phyloP scores from a whole-genome alignment of 345 rosid genomes.

The Ricinus communis region DNA sequence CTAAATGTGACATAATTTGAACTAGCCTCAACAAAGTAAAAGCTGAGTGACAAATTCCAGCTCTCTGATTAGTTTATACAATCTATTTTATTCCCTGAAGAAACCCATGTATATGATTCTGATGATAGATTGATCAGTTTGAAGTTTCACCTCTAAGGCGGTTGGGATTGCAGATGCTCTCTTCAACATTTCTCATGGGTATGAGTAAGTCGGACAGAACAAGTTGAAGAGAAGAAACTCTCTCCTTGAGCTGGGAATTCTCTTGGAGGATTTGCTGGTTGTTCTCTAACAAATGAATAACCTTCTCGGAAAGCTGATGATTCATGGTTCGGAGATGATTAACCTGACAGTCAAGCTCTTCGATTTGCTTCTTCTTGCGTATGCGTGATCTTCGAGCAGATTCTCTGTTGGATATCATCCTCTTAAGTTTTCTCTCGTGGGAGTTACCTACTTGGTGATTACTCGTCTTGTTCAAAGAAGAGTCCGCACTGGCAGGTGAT shows the following conservation, averaged over 20 bases:
- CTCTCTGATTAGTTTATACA: neutral
- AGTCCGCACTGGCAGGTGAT: slow-evolving; percentile 24
- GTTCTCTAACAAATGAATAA: slow-evolving; percentile 57
- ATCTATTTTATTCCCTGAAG: neutral
- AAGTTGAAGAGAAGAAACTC: slow-evolving; percentile 57
- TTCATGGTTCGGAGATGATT: slow-evolving; percentile 56
- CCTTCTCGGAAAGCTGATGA: slow-evolving; percentile 63
- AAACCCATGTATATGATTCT: neutral
- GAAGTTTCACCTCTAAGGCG: slow-evolving; percentile 42
- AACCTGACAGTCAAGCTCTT: slow-evolving; percentile 69
- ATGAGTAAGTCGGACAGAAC: slow-evolving; percentile 48
- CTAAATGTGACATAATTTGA: neutral
- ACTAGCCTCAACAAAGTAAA: neutral
- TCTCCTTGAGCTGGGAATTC: slow-evolving; percentile 72
- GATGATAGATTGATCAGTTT: slow-evolving; percentile 24
- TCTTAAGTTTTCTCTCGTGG: slow-evolving; percentile 58
- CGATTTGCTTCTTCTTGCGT: slow-evolving; percentile 72
- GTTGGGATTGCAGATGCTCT: slow-evolving; percentile 20
- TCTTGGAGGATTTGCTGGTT: slow-evolving; percentile 71
- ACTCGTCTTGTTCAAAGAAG: slow-evolving; percentile 31
- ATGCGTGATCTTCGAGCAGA: slow-evolving; percentile 69
- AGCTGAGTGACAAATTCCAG: neutral
- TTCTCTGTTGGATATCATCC: slow-evolving; percentile 77
- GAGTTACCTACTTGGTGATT: slow-evolving; percentile 14
- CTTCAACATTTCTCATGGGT: slow-evolving; percentile 45